Evolutionary conservation across 1,139 yeast genomes (phyloP).

Genomic region (Pichia sp.): DNA sequence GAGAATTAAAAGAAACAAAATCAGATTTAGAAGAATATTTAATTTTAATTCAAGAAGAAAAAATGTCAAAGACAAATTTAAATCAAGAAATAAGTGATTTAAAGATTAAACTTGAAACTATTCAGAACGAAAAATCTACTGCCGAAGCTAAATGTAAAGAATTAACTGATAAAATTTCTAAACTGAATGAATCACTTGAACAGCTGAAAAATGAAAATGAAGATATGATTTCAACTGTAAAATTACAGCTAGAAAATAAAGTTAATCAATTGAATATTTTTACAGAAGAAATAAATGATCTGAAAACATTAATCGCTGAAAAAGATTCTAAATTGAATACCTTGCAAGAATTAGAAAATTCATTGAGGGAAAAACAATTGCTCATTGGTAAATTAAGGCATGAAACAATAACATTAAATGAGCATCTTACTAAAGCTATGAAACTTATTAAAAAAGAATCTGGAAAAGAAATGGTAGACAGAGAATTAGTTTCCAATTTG

Average conservation of each 20-base stretch:
- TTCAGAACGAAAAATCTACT: conserved; percentile 1
- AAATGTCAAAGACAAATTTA: conserved; percentile 39
- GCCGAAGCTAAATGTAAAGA: conserved; percentile 11
- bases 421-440: conserved; percentile 86
- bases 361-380: conserved; percentile 66
- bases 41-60: conserved; percentile 43
- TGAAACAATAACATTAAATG: conserved; percentile 91
- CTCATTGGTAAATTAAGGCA: conserved; percentile 87
- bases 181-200: conserved; percentile 21
- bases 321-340: conserved; percentile 29
- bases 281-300: conserved; percentile 20
- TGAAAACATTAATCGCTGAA: conserved; percentile 16
- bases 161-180: conserved; percentile 13
- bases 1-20: conserved; percentile 36
- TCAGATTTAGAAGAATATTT: conserved; percentile 42
- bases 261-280: conserved; percentile 15
- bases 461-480: conserved; percentile 73
- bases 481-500: conserved; percentile 80
- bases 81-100: conserved; percentile 42
- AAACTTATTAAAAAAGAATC: conserved; percentile 71
- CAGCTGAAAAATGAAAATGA: conserved; percentile 25
- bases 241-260: conserved; percentile 12
- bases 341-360: conserved; percentile 39
- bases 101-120: conserved; percentile 25
- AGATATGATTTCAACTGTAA: conserved; percentile 11